Evolutionary conservation across 441 rosid species (phyloP).

Genomic region (Eutrema salsugineum): DNA sequence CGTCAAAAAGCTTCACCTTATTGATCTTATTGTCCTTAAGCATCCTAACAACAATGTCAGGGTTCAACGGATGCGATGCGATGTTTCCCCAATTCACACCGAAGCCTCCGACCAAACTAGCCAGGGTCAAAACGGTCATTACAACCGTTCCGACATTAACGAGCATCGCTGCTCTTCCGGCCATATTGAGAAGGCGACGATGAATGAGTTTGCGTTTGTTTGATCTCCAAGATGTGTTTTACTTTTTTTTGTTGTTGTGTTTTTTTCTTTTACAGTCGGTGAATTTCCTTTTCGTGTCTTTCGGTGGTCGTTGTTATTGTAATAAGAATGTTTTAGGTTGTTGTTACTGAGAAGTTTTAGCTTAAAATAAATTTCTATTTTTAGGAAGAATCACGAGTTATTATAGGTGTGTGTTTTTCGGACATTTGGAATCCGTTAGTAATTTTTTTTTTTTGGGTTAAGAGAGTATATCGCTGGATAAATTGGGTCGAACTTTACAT

Average conservation of each 20-base stretch:
- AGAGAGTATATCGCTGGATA: slow-evolving; percentile 10
- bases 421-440: slow-evolving; percentile 14
- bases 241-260: not conserved
- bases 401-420: not conserved
- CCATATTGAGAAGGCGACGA: slow-evolving; percentile 33
- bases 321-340: slow-evolving; percentile 21
- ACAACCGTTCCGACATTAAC: slow-evolving; percentile 14
- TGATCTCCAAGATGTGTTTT: not conserved
- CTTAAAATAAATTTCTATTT: slow-evolving; percentile 27
- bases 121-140: slow-evolving; percentile 27
- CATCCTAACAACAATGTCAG: slow-evolving; percentile 55
- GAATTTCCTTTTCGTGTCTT: slow-evolving; percentile 8
- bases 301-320: slow-evolving; percentile 17
- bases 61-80: slow-evolving; percentile 60
- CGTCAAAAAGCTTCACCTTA: slow-evolving; percentile 78
- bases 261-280: not conserved
- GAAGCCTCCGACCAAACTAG: slow-evolving; percentile 36
- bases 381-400: slow-evolving; percentile 10
- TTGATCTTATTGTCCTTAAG: slow-evolving; percentile 66
- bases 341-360: slow-evolving; percentile 6
- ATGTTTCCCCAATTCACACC: slow-evolving; percentile 87
- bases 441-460: not conserved
- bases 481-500: slow-evolving; percentile 5
- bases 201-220: not conserved
- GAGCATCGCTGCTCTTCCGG: slow-evolving; percentile 28